These are phyloP conservation scores for Orbilia javanica DNA, from an alignment of 2,329 filamentous ascomycete species.

Conservation along the genomic window DNA sequence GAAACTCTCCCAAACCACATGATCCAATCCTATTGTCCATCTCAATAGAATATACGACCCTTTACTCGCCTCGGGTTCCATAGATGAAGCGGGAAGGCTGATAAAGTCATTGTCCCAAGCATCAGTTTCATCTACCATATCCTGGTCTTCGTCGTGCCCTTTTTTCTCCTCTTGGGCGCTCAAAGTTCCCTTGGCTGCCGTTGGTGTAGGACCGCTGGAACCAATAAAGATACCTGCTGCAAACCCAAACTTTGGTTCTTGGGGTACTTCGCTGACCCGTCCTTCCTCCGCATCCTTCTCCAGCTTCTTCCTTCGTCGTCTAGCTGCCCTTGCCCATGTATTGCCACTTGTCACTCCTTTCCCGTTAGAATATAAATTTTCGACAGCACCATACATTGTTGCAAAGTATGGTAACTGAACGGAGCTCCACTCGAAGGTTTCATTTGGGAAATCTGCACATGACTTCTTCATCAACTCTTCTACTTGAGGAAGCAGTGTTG, in stretches of 20 bases:
- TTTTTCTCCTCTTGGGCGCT: slow-evolving; percentile 57
- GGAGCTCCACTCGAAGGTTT: slow-evolving; percentile 46
- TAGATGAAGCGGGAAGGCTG: slow-evolving; percentile 64
- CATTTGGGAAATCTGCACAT: slow-evolving; percentile 35
- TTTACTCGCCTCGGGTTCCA: slow-evolving; percentile 64
- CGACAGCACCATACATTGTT: slow-evolving; percentile 44
- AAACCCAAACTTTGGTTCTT: slow-evolving; percentile 68
- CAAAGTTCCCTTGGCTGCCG: slow-evolving; percentile 56
- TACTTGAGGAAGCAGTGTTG: slow-evolving; percentile 32
- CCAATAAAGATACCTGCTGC: slow-evolving; percentile 68
- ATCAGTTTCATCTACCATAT: slow-evolving; percentile 66
- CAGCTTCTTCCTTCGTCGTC: slow-evolving; percentile 64
- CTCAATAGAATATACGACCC: slow-evolving; percentile 71
- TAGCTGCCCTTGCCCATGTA: slow-evolving; percentile 67
- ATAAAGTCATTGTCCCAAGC: slow-evolving; percentile 70
- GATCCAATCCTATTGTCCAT: slow-evolving; percentile 82
- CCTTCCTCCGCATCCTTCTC: slow-evolving; percentile 38
- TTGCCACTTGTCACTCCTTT: slow-evolving; percentile 43
- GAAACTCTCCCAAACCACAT: slow-evolving; percentile 85
- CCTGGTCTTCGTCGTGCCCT: slow-evolving; percentile 63
- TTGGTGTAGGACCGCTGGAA: slow-evolving; percentile 63
- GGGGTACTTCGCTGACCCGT: slow-evolving; percentile 73
- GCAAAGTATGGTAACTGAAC: slow-evolving; percentile 33
- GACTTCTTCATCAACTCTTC: slow-evolving; percentile 29
- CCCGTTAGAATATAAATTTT: slow-evolving; percentile 50